Conservation (phyloP, 2,329 filamentous ascomycete genomes). For the Trichophyton verrucosum region DNA sequence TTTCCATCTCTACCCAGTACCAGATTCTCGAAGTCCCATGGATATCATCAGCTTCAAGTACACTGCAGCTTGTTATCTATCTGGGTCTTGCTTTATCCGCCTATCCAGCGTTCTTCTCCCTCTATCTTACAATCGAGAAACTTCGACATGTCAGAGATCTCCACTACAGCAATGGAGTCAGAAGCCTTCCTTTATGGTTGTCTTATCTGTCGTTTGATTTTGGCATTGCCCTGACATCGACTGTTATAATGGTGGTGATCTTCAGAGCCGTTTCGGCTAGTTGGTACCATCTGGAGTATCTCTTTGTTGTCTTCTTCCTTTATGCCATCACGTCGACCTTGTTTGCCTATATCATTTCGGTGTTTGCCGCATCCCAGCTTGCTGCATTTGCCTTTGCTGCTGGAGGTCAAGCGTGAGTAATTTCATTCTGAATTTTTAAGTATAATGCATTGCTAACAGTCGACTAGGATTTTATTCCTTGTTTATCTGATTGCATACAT, state of each 20-base stretch:
- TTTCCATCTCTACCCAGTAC: slow-evolving; percentile 59
- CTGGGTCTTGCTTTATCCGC: slow-evolving; percentile 65
- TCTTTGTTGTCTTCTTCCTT: slow-evolving; percentile 68
- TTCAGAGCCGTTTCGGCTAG: slow-evolving; percentile 50
- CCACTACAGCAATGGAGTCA: slow-evolving; percentile 84
- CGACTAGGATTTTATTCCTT: slow-evolving; percentile 48
- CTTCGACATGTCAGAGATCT: slow-evolving; percentile 66
- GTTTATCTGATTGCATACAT: slow-evolving; percentile 61
- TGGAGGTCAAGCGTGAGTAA: slow-evolving; percentile 51
- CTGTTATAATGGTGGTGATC: slow-evolving; percentile 54
- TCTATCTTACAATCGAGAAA: slow-evolving; percentile 80
- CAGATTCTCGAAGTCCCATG: slow-evolving; percentile 65
- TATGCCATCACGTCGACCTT: slow-evolving; percentile 70
- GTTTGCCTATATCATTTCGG: slow-evolving; percentile 66
- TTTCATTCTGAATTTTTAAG: not conserved
- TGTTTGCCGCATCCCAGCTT: slow-evolving; percentile 66
- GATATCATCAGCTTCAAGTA: slow-evolving; percentile 54
- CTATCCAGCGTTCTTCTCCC: slow-evolving; percentile 73
- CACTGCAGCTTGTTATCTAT: slow-evolving; percentile 68
- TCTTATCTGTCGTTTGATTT: slow-evolving; percentile 77
- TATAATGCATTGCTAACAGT: slow-evolving; percentile 3
- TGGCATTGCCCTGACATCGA: slow-evolving; percentile 54
- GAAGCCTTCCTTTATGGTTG: slow-evolving; percentile 69
- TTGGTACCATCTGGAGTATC: slow-evolving; percentile 69
- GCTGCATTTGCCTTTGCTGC: slow-evolving; percentile 75